Evolutionary conservation across 2,329 filamentous ascomycete genomes (phyloP), one percentile per base, ranked within the genome.

Genomic region (Achaetomium macrosporum): DNA sequence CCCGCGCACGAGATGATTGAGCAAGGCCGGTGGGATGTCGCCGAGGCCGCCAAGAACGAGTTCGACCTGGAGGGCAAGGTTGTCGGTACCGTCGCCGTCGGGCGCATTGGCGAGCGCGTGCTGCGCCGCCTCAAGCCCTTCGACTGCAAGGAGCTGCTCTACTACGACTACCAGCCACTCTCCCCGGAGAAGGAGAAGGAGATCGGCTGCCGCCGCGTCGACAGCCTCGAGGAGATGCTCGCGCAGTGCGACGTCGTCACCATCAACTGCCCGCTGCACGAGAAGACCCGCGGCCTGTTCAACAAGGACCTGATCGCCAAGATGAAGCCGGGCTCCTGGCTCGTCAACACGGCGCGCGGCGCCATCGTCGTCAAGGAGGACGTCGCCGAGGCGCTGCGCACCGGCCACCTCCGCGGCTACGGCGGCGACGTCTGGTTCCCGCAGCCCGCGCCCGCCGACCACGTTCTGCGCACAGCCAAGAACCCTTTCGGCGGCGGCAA

Each of bases 341-440:
- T 99, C 69, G 78, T 99, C 77, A 99, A 99, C 86, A 99, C 93
- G 33, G 93, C 93, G 64, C 93, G 93, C 72, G 93, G 93, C 67
- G 93, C 93, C 73, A 99, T 99, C 69, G 91, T 99, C 65, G 92
- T 97, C 76, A 97, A 97, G 84, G 92, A 97, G 76, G 93, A 97
- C 64, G 93, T 99, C 53, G 93, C 93, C 59, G 91, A 87, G 29
- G 93, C 93, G 46, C 83, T 99, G 71, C 90, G 92, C 79, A 82
- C 79, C 33, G 93, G 93, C 66, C 91, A 97, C 73, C 87, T 95
- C 68, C 85, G 87, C 66, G 89, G 89, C 62, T 95, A 95, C 76
- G 89, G 82, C 60, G 88, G 88, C 67, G 88, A 93, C 63, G 88
- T 93, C 66, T 97, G 92, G 92, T 95, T 90, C 89, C 91, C 91